Conservation (phyloP, 1,139 yeast species). For the Candida sojae region DNA sequence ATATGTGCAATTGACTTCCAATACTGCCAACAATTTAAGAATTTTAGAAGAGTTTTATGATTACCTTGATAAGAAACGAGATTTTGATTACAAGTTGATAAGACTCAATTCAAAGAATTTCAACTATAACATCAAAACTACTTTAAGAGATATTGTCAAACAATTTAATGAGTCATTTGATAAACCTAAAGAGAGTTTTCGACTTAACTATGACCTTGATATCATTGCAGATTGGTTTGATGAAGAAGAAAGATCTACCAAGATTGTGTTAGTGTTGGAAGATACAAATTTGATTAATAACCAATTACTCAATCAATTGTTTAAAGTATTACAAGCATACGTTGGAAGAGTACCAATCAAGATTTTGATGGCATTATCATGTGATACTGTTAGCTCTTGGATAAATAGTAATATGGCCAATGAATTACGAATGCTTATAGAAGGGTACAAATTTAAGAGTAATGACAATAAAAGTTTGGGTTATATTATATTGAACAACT, state of each 20-base stretch:
- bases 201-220: slow-evolving; percentile 53
- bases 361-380: slow-evolving; percentile 55
- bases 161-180: slow-evolving; percentile 23
- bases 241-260: slow-evolving; percentile 9
- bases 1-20: slow-evolving; percentile 54
- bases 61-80: slow-evolving; percentile 18
- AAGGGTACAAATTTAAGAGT: slow-evolving; percentile 45
- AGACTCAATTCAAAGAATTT: slow-evolving; percentile 43
- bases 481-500: slow-evolving; percentile 35
- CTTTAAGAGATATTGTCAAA: slow-evolving; percentile 39
- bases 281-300: slow-evolving; percentile 63
- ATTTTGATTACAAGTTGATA: slow-evolving; percentile 29
- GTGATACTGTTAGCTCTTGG: slow-evolving; percentile 42
- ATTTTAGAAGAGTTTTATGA: slow-evolving; percentile 44
- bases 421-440: slow-evolving; percentile 32
- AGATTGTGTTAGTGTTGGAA: slow-evolving; percentile 52
- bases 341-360: slow-evolving; percentile 41
- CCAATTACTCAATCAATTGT: slow-evolving; percentile 50
- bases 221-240: slow-evolving; percentile 50
- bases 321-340: slow-evolving; percentile 47
- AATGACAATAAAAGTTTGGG: slow-evolving; percentile 44
- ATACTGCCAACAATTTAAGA: slow-evolving; percentile 56
- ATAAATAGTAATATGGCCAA: slow-evolving; percentile 33
- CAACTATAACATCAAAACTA: slow-evolving; percentile 36
- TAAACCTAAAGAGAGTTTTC: slow-evolving; percentile 13